Evolutionary conservation across 352 stramenopile species (phyloP), one percentile per base, ranked within the genome.

Genomic region (Globisporangium perplexum): DNA sequence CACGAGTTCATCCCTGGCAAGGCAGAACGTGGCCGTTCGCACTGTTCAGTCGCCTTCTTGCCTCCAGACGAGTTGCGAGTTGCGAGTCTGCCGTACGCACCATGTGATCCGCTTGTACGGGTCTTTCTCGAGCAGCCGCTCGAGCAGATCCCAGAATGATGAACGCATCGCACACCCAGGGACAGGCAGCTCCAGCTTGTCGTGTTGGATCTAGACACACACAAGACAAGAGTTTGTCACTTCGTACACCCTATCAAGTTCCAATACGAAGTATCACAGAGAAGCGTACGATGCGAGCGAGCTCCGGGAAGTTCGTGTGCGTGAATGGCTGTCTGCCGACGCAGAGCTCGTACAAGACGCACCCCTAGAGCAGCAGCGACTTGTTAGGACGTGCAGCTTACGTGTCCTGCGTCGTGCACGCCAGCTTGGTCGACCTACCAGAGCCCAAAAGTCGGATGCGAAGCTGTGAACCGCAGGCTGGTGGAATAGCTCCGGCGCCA

Each of bases 401-500:
- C 8, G 15, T 17, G 31, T n/a, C n/a, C n/a, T n/a, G n/a, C n/a
- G n/a, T n/a, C n/a, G n/a, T n/a, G n/a, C n/a, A n/a, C n/a, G n/a
- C n/a, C n/a, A n/a, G n/a, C n/a, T n/a, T n/a, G n/a, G n/a, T n/a
- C n/a, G n/a, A n/a, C n/a, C n/a, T 53, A 94, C 83, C 66, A 94
- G 50, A 20, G 84, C 82, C 84, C 84, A 95, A 59, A 94, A 92
- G 45, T 93, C 91, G 12, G 86, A 96, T 23, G 84, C 88, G 60
- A 96, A 97, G 52, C 82, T 96, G 63, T 96, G 84, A 4, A 95
- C 65, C 28, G 75, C 74, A 18, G 81, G 68, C 20, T 90, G 70
- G 7, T 89, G 74, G 57, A 97, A 97, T 28, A 98, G 68, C 53
- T 98, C 91, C 0, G 91, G 90, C 1, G 91, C 88, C 89, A 97